Conservation (phyloP, 2,329 filamentous ascomycete genomes). For the Botrytis medusae region DNA sequence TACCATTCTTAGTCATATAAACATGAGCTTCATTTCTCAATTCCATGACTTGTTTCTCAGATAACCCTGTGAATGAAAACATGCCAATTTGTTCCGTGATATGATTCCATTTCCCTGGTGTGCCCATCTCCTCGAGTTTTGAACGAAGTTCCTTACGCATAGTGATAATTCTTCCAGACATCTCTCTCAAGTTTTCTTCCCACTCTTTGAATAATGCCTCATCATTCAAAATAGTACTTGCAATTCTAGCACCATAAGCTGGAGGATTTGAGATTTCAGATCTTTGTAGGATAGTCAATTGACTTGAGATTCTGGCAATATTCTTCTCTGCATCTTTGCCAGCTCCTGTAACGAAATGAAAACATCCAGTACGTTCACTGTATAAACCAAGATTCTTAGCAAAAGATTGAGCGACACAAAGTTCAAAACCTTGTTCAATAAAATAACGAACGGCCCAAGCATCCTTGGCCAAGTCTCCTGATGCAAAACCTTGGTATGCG, state of each 20-base stretch:
- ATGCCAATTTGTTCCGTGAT: slow-evolving; percentile 99
- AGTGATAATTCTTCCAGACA: slow-evolving; percentile 91
- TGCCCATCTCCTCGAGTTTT: slow-evolving; percentile 80
- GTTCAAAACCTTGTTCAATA: slow-evolving; percentile 84
- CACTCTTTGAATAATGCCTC: slow-evolving; percentile 79
- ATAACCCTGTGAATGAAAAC: slow-evolving; percentile 91
- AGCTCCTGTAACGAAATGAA: slow-evolving; percentile 85
- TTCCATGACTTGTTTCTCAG: slow-evolving; percentile 69
- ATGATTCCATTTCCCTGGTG: slow-evolving; percentile 92
- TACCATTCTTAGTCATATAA: slow-evolving; percentile 96
- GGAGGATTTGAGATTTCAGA: slow-evolving; percentile 98
- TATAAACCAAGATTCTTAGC: slow-evolving; percentile 99
- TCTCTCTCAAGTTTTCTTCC: slow-evolving; percentile 83
- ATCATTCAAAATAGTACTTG: slow-evolving; percentile 81
- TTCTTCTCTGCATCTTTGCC: slow-evolving; percentile 62
- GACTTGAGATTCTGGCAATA: slow-evolving; percentile 70
- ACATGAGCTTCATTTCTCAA: slow-evolving; percentile 71
- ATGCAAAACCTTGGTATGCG: slow-evolving; percentile 97
- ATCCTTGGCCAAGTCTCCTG: slow-evolving; percentile 80
- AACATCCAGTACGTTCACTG: slow-evolving; percentile 91
- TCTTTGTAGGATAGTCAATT: slow-evolving; percentile 90
- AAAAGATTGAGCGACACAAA: slow-evolving; percentile 88
- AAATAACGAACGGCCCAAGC: slow-evolving; percentile 95
- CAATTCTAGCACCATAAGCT: slow-evolving; percentile 89
- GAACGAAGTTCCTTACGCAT: slow-evolving; percentile 79